Base-by-base conservation (phyloP, 768 basidiomycete genomes). In the Podaxis carcinomalis region DNA sequence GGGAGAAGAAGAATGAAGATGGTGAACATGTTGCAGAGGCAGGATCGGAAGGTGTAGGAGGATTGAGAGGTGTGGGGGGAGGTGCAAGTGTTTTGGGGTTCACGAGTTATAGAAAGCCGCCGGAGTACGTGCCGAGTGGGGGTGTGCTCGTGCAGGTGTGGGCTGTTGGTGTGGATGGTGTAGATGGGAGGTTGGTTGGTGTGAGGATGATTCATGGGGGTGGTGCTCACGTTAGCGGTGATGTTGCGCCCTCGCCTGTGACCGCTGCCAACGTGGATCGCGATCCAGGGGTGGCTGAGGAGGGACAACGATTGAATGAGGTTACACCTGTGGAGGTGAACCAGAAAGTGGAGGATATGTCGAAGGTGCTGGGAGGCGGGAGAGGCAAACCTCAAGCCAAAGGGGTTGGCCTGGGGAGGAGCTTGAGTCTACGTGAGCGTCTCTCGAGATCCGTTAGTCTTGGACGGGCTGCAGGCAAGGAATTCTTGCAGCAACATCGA, bases 141-240 rank as follows among this genome's bases (percentile, higher is more conserved):
- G 80, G 89, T 59, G 83, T 95, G 14, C 78, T 97, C 23, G 86
- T 97, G 5, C 93, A 95, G 69, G 90, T 97, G 3, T 93, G 90
- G 80, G 92, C 89, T n/a, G 92, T 93, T 1, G 93, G 86, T 2
- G 72, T 96, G 46, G 93, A 96, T 66, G 78, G 80, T 13, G 75
- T 88, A 5, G 95, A 96, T 74, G 80, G 78, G 5, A 78, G 83
- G 56, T 77, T 93, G 62, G 82, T 92, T 10, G 81, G 82, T 5
- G 81, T 84, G 14, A 68, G 71, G 36, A 69, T 74, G 37, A 66
- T 63, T 11, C 62, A 64, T 5, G 66, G 55, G 27, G 13, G 44
- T n/a, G 19, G 47, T 50, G 57, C n/a, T 49, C 23, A n/a, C 40
- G 39, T 14, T 44, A 57, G 13, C 16, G 21, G 19, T 27, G 13